Percentiles rank a stretch among this genome's conserved stretches.
These are phyloP conservation scores for Hyaloscypha bicolor DNA, from an alignment of 495 filamentous ascomycete genomes.

Conservation along the genomic window DNA sequence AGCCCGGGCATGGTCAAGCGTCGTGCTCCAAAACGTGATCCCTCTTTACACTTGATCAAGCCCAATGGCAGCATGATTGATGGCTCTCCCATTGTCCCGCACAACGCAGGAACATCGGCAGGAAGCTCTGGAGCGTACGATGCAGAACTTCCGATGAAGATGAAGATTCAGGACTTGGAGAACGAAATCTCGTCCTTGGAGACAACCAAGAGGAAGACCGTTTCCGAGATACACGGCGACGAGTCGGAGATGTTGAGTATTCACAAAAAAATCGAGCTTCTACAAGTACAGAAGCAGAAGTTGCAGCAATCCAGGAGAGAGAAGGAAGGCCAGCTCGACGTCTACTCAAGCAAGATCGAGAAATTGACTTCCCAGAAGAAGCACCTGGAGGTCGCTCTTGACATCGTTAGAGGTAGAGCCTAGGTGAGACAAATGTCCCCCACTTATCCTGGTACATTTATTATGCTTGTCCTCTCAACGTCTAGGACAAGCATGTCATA, in stretches of 20 bases:
- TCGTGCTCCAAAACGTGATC: background rate
- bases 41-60: background rate
- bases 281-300: background rate
- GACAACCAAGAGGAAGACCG: background rate
- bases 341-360: background rate
- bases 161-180: constrained; percentile 4
- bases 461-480: background rate
- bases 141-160: background rate
- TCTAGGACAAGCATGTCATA: background rate
- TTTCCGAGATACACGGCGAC: background rate
- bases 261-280: background rate
- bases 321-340: background rate
- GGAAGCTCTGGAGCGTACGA: background rate
- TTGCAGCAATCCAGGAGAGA: background rate
- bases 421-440: background rate
- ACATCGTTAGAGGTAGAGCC: background rate
- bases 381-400: background rate
- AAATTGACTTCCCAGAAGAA: background rate
- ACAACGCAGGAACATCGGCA: background rate
- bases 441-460: background rate
- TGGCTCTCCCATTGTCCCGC: background rate
- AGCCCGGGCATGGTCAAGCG: constrained; percentile 4
- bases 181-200: constrained; percentile 1
- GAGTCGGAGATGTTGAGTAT: background rate
- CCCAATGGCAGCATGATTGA: background rate